Percentiles rank a stretch among this genome's conserved stretches.
These are phyloP conservation scores for Aureobasidium vineae DNA, from an alignment of 2,329 filamentous ascomycete genomes.

Conservation along the genomic window DNA sequence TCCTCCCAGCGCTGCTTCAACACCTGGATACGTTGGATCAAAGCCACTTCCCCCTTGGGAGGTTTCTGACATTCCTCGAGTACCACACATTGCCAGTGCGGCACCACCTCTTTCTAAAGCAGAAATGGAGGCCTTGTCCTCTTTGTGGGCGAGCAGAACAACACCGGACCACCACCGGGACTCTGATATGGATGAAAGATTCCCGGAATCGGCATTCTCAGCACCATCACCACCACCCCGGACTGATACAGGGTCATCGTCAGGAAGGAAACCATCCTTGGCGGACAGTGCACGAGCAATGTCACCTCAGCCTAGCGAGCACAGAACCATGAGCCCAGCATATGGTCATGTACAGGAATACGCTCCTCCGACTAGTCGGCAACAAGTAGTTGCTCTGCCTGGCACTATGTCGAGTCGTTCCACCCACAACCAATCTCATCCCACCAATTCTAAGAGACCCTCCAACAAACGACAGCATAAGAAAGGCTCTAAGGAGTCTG, in stretches of 20 bases:
- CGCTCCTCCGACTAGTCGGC: neutral
- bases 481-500: neutral
- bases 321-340: neutral
- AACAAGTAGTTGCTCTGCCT: constrained; percentile 8
- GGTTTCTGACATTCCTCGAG: neutral
- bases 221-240: neutral
- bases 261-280: neutral
- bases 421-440: neutral
- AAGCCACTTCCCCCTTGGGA: constrained; percentile 18
- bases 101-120: neutral
- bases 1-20: neutral
- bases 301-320: neutral
- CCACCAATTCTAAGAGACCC: neutral
- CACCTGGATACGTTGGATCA: neutral
- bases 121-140: neutral
- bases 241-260: neutral
- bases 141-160: constrained; percentile 6
- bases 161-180: neutral
- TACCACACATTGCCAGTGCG: constrained; percentile 6
- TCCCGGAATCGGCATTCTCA: neutral
- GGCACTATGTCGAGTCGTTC: constrained; percentile 26
- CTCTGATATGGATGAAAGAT: neutral
- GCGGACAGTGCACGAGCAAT: neutral
- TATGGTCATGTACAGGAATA: constrained; percentile 15
- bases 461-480: neutral